Base-by-base conservation (phyloP, 139 green algal genomes). In the Chlorella sorokiniana region DNA sequence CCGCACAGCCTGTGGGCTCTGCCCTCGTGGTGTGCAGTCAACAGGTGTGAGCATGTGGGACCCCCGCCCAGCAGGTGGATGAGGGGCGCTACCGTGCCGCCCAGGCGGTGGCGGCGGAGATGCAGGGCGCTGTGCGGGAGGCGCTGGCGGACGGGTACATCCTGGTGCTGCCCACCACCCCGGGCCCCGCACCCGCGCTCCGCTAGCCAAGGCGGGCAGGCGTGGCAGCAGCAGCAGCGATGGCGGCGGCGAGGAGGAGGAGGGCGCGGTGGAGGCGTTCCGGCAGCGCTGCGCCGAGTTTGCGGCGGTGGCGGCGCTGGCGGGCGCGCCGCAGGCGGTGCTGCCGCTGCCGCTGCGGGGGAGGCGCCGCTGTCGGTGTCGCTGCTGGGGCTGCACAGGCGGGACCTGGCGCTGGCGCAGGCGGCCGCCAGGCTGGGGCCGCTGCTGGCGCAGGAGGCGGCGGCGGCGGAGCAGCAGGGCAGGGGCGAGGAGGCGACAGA, bases 361-460 rank as follows among this genome's bases (percentile, higher is more conserved):
- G 52, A 33, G 52, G 27, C 67, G 75, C 83, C 86, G 31, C 48
- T 86, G 54, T 76, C 65, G 3, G 33, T 91, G 1, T 83, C 87
- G 11, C 51, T 91, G 52, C 37, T 91, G 29, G 69, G 73, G 38
- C 72, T 90, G 78, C 82, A 79, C 27, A 81, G 72, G 70, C 70
- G 68, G 11, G 87, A 91, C 67, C 71, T 90, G n/a, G 59, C 51
- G 38, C 77, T 91, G 78, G 59, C 86, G 48, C 62, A 85, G 3
- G 67, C 82, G 2, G 85, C 82, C 10, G 67, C 51, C 69, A 85
- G 81, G 80, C 64, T 91, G 70, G 82, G 78, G 0, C 85, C 78
- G 2, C 29, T 90, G 41, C 78, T 91, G 23, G 48, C 25, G 20
- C 35, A 83, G 64, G 71, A 67, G 59, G 74, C 51, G 25, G 73